These are phyloP conservation scores for Gracilariopsis chorda DNA, from an alignment of 23 red algal species.

Conservation along the genomic window DNA sequence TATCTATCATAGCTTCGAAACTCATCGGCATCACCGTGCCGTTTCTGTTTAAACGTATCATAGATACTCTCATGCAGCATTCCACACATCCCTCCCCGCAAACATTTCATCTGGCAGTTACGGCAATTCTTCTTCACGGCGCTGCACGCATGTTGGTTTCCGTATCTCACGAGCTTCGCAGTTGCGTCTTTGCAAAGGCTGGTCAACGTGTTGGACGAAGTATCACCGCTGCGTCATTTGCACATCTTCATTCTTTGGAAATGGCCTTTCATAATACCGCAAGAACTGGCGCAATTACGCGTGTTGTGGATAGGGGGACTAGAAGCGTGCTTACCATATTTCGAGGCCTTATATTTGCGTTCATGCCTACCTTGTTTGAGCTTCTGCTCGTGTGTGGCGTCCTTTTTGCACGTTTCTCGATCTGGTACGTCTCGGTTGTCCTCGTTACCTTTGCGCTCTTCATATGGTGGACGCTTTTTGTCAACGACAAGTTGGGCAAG, in stretches of 20 bases:
- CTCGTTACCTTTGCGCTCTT: constrained; percentile 72
- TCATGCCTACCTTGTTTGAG: constrained; percentile 89
- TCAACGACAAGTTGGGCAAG: constrained; percentile 68
- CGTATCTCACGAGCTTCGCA: constrained; percentile 80
- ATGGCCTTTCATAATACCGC: constrained; percentile 54
- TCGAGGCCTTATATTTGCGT: constrained; percentile 80
- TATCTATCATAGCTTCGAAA: constrained; percentile 32
- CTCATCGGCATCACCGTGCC: constrained; percentile 45
- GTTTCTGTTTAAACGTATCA: constrained; percentile 25
- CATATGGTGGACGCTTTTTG: constrained; percentile 66
- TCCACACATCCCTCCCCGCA: not conserved
- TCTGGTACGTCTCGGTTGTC: constrained; percentile 55
- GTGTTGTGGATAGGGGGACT: constrained; percentile 89
- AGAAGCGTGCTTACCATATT: constrained; percentile 85
- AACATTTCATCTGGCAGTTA: not conserved
- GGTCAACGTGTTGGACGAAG: constrained; percentile 80
- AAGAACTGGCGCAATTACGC: constrained; percentile 61
- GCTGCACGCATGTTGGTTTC: constrained; percentile 52
- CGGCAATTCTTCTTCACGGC: constrained; percentile 50
- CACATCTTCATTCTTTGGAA: constrained; percentile 78
- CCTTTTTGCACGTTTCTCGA: constrained; percentile 55
- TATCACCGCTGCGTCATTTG: constrained; percentile 84
- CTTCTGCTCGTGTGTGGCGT: constrained; percentile 84
- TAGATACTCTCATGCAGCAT: constrained; percentile 41
- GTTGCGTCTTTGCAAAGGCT: constrained; percentile 72